Evolutionary conservation across 1,284 basidiomycete genomes (phyloP).

Genomic region (Microbotryum silenes-acaulis): DNA sequence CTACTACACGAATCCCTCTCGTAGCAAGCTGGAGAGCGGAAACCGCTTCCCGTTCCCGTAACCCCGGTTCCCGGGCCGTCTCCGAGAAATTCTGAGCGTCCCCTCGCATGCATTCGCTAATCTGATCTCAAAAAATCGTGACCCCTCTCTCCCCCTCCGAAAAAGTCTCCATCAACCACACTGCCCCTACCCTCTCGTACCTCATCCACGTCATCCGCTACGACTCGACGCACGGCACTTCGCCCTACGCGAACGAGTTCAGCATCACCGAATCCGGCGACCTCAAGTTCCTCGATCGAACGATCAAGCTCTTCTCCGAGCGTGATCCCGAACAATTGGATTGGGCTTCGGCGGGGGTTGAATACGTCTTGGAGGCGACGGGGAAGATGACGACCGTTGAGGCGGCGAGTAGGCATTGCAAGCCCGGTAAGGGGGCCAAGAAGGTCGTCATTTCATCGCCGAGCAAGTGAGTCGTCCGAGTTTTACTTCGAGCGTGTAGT

Average conservation of each 20-base stretch:
- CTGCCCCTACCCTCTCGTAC: constrained; percentile 41
- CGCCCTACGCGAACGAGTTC: constrained; percentile 35
- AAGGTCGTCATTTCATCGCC: constrained; percentile 45
- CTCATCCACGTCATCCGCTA: constrained; percentile 31
- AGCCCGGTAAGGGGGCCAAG: constrained; percentile 39
- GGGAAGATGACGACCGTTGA: constrained; percentile 42
- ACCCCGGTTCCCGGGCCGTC: too few species aligned
- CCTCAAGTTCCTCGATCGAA: constrained; percentile 38
- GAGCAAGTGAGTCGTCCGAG: constrained; percentile 38
- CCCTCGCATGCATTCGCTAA: constrained; percentile 21
- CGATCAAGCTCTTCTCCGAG: constrained; percentile 42
- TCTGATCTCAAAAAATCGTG: neutral
- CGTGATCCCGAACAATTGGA: constrained; percentile 41
- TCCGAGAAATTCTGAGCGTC: too few species aligned
- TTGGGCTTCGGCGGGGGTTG: constrained; percentile 41
- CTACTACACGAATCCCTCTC: neutral
- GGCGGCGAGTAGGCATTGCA: constrained; percentile 20
- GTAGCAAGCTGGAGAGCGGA: neutral
- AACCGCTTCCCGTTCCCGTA: neutral
- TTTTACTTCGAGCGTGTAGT: too few species aligned
- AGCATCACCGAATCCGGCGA: constrained; percentile 36
- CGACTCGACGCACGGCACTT: constrained; percentile 44
- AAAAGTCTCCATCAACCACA: constrained; percentile 46
- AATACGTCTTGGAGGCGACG: constrained; percentile 42
- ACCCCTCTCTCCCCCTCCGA: constrained; percentile 28